Base-by-base conservation (phyloP, 805 yeast genomes). In the Yarrowia keelungensis region DNA sequence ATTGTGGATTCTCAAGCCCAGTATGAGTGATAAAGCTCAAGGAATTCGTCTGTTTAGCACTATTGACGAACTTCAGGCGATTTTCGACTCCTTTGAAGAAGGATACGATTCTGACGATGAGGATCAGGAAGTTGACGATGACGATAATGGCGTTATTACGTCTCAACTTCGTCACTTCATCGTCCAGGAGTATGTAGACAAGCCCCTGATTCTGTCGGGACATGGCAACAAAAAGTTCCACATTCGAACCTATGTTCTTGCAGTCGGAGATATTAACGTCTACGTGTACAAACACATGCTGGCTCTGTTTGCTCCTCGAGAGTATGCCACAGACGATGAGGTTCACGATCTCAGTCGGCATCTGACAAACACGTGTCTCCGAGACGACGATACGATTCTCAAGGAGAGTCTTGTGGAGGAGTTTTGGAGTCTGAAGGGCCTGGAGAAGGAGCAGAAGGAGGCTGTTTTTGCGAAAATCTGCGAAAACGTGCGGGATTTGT, bases 21-120 rank as follows among this genome's bases (percentile, higher is more conserved):
- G 97, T 71, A 92, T 95, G 97, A 90, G 97, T 74, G 99, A 95
- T 76, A 89, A 94, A 76, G 99, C 97, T 11, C 97, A 95, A 76
- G 99, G 99, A 0, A 94, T 95, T 62, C 81, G 97, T 47, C 78
- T 95, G 0, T 95, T 95, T 80, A 83, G 83, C 68, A 87, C 92
- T 0, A 82, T 91, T 43, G 91, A 87, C 9, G 95, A 92, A 74
- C 80, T 95, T 62, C 97, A 93, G 77, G 83, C 78, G 3, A 88
- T 94, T 4, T 94, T 95, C 77, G 90, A 95, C 73, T 86, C 89
- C 2, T 92, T 92, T 77, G 97, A 93, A 73, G 94, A 88, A 71
- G 65, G 65, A 0, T 91, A 85, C 56, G 91, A 85, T 16, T 88
- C 83, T 1, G 88, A 84, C 35, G 85, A 81, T 14, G 82, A 76